Conservation (phyloP, 805 yeast genomes). For the Teunomyces pallodes region DNA sequence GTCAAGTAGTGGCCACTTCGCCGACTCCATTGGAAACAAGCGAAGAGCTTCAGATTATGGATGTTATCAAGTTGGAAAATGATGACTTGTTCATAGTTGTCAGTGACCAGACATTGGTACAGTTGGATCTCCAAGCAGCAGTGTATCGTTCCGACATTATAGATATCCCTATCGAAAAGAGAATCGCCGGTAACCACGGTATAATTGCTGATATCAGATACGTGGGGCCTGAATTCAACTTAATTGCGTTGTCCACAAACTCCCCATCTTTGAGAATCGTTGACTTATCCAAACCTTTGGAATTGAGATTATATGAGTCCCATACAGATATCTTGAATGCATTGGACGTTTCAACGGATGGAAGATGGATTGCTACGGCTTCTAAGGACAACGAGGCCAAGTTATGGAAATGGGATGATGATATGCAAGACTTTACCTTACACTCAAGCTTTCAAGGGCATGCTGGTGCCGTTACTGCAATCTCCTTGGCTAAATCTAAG, state of each 20-base stretch:
- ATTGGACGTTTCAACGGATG: conserved; percentile 74
- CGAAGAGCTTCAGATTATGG: conserved; percentile 73
- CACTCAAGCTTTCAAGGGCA: conserved; percentile 80
- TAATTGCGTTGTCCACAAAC: conserved; percentile 86
- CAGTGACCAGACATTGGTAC: conserved; percentile 81
- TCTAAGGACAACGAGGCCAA: conserved; percentile 86
- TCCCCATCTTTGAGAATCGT: conserved; percentile 83
- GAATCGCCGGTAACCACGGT: conserved; percentile 91
- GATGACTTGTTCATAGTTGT: conserved; percentile 50
- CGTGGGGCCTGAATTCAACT: conserved; percentile 58
- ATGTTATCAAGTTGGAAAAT: conserved; percentile 44
- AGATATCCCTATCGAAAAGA: conserved; percentile 44
- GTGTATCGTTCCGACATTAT: conserved; percentile 2
- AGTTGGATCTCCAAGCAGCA: conserved; percentile 33
- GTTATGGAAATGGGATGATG: conserved; percentile 69
- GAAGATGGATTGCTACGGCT: conserved; percentile 87
- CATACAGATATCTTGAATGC: conserved; percentile 84
- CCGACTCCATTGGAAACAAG: conserved; percentile 51
- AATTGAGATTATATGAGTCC: conserved; percentile 67
- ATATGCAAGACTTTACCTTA: conserved; percentile 33
- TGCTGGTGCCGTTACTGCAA: conserved; percentile 80
- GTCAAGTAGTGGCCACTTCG: conserved; percentile 45
- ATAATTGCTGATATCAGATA: conserved; percentile 86
- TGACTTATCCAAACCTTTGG: conserved; percentile 57
- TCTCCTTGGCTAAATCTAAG: conserved; percentile 63